These are phyloP conservation scores for Aquilaria yunnanensis DNA, from an alignment of 345 rosid species.

Conservation along the genomic window DNA sequence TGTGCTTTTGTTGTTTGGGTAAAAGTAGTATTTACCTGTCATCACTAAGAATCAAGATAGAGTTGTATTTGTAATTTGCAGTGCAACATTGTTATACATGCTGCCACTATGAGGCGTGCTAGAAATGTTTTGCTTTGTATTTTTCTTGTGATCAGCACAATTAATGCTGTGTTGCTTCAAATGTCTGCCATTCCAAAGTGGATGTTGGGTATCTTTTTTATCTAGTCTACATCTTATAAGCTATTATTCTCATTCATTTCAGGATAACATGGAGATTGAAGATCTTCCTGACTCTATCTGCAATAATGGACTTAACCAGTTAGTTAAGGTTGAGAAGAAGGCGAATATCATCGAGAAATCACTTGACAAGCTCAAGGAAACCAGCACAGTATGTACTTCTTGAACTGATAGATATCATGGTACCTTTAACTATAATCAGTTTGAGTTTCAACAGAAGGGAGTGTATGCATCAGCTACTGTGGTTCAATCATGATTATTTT, in stretches of 20 bases:
- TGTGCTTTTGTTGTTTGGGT: neutral
- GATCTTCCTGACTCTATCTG: slow-evolving; percentile 21
- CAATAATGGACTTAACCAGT: slow-evolving; percentile 31
- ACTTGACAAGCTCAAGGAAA: slow-evolving; percentile 70
- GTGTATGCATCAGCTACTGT: neutral
- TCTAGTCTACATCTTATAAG: neutral
- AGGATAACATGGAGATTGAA: slow-evolving; percentile 40
- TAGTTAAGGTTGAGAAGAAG: slow-evolving; percentile 51
- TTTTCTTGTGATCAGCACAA: no score
- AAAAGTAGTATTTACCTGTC: no score
- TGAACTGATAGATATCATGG: neutral
- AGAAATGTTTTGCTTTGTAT: no score
- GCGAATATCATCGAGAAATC: slow-evolving; percentile 70
- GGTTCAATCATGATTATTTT: neutral
- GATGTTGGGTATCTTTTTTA: neutral
- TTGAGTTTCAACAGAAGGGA: slow-evolving; percentile 2
- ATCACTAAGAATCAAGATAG: no score
- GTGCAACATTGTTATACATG: no score
- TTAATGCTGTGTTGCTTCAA: neutral
- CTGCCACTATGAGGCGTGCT: no score
- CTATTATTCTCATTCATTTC: slow-evolving; percentile 19
- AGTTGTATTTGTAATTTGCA: no score
- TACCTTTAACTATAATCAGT: neutral
- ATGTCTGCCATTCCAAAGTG: slow-evolving; percentile 1
- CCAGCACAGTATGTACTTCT: slow-evolving; percentile 61